Percentiles rank a stretch among this genome's conserved stretches.
Evolutionary conservation across 306 rosid species (phyloP).

Genomic region (Datisca glomerata): DNA sequence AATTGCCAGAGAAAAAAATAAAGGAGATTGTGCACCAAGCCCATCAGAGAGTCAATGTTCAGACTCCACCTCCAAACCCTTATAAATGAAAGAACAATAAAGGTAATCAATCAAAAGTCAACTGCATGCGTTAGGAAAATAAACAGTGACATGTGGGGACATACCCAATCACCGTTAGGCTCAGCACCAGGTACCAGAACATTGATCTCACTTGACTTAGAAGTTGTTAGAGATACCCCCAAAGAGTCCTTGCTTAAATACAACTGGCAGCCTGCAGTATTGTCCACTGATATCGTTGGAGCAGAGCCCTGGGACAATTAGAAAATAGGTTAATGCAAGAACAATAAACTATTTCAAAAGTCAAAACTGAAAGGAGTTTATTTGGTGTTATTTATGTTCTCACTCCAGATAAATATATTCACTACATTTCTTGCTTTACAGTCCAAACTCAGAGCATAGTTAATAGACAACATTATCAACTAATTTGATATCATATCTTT

Average conservation of each 20-base stretch:
- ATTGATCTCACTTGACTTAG: conserved; percentile 95
- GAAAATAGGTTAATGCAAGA: too few relatives aligned
- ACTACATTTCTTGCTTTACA: background rate
- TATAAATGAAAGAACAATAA: background rate
- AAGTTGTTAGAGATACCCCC: conserved; percentile 69
- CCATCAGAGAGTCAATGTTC: too few relatives aligned
- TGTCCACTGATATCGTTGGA: conserved; percentile 90
- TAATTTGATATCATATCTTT: too few relatives aligned
- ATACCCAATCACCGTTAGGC: conserved; percentile 87
- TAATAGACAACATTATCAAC: too few relatives aligned
- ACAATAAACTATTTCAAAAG: too few relatives aligned
- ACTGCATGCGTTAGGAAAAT: too few relatives aligned
- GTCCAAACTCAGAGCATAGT: too few relatives aligned
- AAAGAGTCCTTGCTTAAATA: conserved; percentile 84
- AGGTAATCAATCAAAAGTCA: background rate
- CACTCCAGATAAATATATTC: background rate
- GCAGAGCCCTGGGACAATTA: conserved; percentile 59
- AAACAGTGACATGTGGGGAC: conserved; percentile 24
- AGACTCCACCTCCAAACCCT: too few relatives aligned
- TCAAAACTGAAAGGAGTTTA: too few relatives aligned
- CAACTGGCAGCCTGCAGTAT: conserved; percentile 81
- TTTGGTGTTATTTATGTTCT: too few relatives aligned
- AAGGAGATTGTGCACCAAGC: too few relatives aligned
- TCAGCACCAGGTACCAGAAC: conserved; percentile 69
- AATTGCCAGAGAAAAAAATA: too few relatives aligned